Percentiles rank a stretch among this genome's conserved stretches.
These are phyloP conservation scores for Serendipita sp. DNA, from an alignment of 768 basidiomycete species.

Conservation along the genomic window DNA sequence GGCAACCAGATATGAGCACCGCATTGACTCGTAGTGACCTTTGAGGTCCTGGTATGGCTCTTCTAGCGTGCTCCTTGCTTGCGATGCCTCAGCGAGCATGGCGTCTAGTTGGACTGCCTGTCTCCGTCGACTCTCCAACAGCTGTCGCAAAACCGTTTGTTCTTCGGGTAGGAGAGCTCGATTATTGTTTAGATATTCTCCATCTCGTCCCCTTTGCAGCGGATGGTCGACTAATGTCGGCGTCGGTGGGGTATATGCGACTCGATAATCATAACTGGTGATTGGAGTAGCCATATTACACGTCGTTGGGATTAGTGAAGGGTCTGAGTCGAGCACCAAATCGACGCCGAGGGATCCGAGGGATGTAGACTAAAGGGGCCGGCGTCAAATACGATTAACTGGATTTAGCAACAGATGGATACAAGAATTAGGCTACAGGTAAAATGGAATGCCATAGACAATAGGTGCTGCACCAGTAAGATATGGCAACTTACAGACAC, in stretches of 20 bases:
- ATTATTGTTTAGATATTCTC: neutral
- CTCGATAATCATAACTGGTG: too few relatives aligned
- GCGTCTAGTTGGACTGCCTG: neutral
- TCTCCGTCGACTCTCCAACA: neutral
- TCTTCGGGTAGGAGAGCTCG: neutral
- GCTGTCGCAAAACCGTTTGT: neutral
- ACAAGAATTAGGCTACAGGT: conserved; percentile 30
- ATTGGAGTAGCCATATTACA: too few relatives aligned
- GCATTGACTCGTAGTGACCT: neutral
- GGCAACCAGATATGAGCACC: neutral
- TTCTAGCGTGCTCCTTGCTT: neutral
- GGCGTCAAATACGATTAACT: too few relatives aligned
- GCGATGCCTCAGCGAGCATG: neutral
- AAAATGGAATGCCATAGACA: conserved; percentile 91
- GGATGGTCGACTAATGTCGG: too few relatives aligned
- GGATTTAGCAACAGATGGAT: too few relatives aligned
- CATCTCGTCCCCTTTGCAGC: too few relatives aligned
- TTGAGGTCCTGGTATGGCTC: neutral
- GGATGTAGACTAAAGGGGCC: too few relatives aligned
- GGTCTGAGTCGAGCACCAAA: too few relatives aligned
- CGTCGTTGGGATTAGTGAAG: too few relatives aligned
- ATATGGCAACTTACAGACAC: conserved; percentile 77
- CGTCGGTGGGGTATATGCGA: too few relatives aligned
- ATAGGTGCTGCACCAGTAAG: conserved; percentile 91
- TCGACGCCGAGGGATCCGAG: too few relatives aligned